Conservation (phyloP, 352 stramenopile genomes). For the Phytophthora gonapodyides region DNA sequence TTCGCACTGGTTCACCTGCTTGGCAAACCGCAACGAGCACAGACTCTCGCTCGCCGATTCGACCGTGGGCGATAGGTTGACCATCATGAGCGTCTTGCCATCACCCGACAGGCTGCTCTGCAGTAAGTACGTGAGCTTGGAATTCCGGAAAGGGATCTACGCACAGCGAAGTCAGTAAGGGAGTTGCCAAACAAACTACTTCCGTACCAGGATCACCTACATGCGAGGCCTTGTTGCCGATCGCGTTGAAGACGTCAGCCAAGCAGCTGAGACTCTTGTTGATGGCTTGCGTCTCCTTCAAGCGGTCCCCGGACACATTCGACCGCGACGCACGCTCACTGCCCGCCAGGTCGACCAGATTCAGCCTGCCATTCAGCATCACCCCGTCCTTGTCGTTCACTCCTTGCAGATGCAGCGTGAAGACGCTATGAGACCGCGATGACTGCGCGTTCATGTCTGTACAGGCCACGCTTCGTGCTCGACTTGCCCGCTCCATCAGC, state of each 20-base stretch:
- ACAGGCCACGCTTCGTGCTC: slow-evolving; percentile 69
- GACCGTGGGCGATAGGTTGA: slow-evolving; percentile 96
- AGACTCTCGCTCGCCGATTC: slow-evolving; percentile 96
- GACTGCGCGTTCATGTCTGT: slow-evolving; percentile 96
- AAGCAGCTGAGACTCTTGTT: slow-evolving; percentile 99
- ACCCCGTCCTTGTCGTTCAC: slow-evolving; percentile 84
- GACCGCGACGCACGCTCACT: slow-evolving; percentile 84
- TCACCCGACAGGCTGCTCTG: slow-evolving; percentile 97
- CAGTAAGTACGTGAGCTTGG: slow-evolving; percentile 98
- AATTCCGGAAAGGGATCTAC: slow-evolving; percentile 97
- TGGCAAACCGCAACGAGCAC: slow-evolving; percentile 97
- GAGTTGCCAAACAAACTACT: background rate
- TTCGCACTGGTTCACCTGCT: slow-evolving; percentile 97
- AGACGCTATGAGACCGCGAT: slow-evolving; percentile 81
- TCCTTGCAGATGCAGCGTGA: slow-evolving; percentile 76
- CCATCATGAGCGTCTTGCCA: slow-evolving; percentile 99
- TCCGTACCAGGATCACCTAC: slow-evolving; percentile 44
- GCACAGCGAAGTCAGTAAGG: background rate
- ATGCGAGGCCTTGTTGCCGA: slow-evolving; percentile 96
- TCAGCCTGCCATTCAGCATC: slow-evolving; percentile 68
- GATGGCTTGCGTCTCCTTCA: slow-evolving; percentile 98
- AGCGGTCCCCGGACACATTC: slow-evolving; percentile 88
- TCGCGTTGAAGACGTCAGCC: slow-evolving; percentile 98
- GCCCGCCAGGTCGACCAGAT: slow-evolving; percentile 82
- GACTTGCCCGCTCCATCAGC: slow-evolving; percentile 78